phyloP scores from a whole-genome alignment of 1,284 basidiomycete species.

The Ganoderma leucocontextum region DNA sequence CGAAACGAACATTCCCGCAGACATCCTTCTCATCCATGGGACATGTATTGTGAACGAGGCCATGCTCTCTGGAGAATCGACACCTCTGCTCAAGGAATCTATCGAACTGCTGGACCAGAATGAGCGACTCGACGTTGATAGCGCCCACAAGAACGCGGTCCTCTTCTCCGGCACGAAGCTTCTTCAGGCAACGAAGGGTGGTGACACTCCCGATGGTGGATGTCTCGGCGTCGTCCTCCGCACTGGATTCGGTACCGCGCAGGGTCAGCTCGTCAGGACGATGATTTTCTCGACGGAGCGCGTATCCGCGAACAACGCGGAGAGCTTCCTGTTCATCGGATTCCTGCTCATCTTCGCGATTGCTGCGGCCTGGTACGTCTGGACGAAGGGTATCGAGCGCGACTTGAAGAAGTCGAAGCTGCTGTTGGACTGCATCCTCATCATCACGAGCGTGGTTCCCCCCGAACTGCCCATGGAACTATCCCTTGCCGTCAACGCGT shows the following conservation, averaged over 20 bases:
- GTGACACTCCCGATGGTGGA: constrained; percentile 85
- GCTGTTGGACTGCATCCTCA: constrained; percentile 91
- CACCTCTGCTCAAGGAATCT: constrained; percentile 92
- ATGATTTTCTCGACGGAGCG: constrained; percentile 98
- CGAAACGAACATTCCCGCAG: constrained; percentile 91
- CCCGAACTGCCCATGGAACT: constrained; percentile 97
- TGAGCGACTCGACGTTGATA: constrained; percentile 86
- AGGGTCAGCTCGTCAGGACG: constrained; percentile 94
- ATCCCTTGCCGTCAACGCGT: constrained; percentile 93
- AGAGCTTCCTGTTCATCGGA: constrained; percentile 95
- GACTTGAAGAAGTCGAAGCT: constrained; percentile 94
- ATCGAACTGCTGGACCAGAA: constrained; percentile 82
- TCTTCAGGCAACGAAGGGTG: constrained; percentile 77
- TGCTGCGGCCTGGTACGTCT: constrained; percentile 95
- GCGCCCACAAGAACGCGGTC: constrained; percentile 86
- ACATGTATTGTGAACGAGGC: constrained; percentile 97
- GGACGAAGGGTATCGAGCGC: constrained; percentile 92
- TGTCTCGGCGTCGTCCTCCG: constrained; percentile 91
- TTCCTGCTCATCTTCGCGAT: constrained; percentile 97
- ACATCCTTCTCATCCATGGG: constrained; percentile 88
- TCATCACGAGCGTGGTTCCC: constrained; percentile 95
- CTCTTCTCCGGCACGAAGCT: constrained; percentile 96
- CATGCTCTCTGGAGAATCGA: constrained; percentile 97
- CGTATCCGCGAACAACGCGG: constrained; percentile 92
- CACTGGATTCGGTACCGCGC: constrained; percentile 96